phyloP scores from a whole-genome alignment of 1,284 basidiomycete genomes.

The Pisolithus thermaeus region DNA sequence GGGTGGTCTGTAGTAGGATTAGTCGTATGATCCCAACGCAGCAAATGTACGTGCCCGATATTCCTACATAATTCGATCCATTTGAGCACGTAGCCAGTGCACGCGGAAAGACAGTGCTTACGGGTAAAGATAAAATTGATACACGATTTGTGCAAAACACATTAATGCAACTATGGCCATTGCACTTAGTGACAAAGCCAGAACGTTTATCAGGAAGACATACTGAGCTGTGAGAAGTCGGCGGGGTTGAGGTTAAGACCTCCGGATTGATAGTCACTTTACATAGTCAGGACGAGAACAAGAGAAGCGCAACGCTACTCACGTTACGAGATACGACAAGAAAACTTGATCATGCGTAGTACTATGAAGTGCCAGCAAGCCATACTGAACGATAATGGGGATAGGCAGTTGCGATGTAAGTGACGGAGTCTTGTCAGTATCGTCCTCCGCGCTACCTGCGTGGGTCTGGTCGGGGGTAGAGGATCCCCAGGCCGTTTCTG shows the following conservation, averaged over 20 bases:
- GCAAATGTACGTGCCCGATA: slow-evolving; percentile 43
- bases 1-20: slow-evolving; percentile 41
- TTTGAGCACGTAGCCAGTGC: neutral
- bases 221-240: slow-evolving; percentile 79
- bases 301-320: slow-evolving; percentile 26
- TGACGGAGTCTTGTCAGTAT: slow-evolving; percentile 44
- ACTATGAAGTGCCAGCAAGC: slow-evolving; percentile 68
- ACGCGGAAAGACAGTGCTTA: slow-evolving; percentile 34
- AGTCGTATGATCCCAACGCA: slow-evolving; percentile 7
- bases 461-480: slow-evolving; percentile 41
- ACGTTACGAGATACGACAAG: slow-evolving; percentile 79
- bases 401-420: slow-evolving; percentile 62
- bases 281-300: slow-evolving; percentile 2
- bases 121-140: slow-evolving; percentile 84
- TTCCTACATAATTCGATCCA: slow-evolving; percentile 33
- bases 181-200: neutral
- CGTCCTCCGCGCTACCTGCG: slow-evolving; percentile 7
- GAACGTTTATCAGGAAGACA: slow-evolving; percentile 31
- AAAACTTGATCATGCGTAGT: slow-evolving; percentile 86
- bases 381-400: slow-evolving; percentile 74
- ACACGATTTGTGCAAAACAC: slow-evolving; percentile 77
- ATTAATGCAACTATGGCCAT: slow-evolving; percentile 60
- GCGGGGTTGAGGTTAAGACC: slow-evolving; percentile 73
- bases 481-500: slow-evolving; percentile 32
- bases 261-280: slow-evolving; percentile 63